Evolutionary conservation across 257 asterid species (phyloP).

Genomic region (Nicotiana tabacum): DNA sequence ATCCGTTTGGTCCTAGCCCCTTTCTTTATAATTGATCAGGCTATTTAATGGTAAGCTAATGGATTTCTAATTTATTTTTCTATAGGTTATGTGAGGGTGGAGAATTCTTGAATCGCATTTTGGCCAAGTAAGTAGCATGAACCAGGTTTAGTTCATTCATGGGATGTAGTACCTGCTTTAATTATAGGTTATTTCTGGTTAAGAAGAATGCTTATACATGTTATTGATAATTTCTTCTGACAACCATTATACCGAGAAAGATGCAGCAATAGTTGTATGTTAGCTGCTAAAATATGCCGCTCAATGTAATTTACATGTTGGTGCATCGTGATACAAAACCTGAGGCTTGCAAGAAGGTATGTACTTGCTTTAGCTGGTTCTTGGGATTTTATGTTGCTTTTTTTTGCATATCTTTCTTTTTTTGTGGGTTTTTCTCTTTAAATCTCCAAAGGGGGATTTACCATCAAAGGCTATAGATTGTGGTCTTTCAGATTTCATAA

Average conservation of each 20-base stretch:
- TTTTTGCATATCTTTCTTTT: constrained; percentile 19
- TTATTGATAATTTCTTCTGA: constrained; percentile 23
- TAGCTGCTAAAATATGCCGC: constrained; percentile 91
- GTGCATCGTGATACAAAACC: constrained; percentile 91
- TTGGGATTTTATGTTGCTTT: constrained; percentile 7
- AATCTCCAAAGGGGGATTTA: constrained; percentile 47
- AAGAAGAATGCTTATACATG: not conserved
- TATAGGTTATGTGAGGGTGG: constrained; percentile 80
- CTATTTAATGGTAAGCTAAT: not conserved
- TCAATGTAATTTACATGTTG: constrained; percentile 74
- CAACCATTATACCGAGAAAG: constrained; percentile 79
- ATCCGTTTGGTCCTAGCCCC: not conserved
- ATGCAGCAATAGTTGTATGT: constrained; percentile 72
- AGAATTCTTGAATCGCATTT: constrained; percentile 75
- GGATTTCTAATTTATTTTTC: not conserved
- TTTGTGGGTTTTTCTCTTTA: constrained; percentile 53
- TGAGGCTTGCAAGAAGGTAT: constrained; percentile 40
- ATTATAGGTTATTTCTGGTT: not conserved
- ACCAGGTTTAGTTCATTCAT: not conserved
- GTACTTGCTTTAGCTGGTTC: not conserved
- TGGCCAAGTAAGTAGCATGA: constrained; percentile 41
- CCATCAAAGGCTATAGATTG: constrained; percentile 65
- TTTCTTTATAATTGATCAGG: not conserved
- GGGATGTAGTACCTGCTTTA: not conserved
- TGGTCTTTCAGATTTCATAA: constrained; percentile 72